Percentiles rank a stretch among this genome's conserved stretches.
These are phyloP conservation scores for Fomitopsis palustris DNA, from an alignment of 1,284 basidiomycete genomes.

Conservation along the genomic window DNA sequence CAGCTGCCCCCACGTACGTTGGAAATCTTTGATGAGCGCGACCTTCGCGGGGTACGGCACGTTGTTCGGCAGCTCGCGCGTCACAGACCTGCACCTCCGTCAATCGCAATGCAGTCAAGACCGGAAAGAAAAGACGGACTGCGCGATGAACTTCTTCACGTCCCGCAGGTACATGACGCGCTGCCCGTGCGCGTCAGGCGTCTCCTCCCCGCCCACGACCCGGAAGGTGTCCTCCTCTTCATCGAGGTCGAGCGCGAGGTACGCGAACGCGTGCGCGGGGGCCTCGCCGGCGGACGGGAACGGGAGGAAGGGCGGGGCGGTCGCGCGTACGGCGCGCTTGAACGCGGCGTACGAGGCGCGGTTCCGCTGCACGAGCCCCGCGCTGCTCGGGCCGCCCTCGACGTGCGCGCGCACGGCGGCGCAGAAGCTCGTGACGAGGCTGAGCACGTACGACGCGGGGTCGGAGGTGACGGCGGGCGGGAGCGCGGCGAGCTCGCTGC, in stretches of 20 bases:
- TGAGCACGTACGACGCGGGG: slow-evolving; percentile 43
- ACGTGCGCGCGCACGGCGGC: slow-evolving; percentile 33
- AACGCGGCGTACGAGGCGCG: slow-evolving; percentile 31
- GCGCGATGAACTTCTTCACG: slow-evolving; percentile 18
- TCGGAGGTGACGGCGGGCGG: slow-evolving; percentile 39
- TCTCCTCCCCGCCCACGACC: not conserved
- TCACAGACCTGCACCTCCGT: slow-evolving; percentile 32
- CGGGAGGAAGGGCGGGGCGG: slow-evolving; percentile 7
- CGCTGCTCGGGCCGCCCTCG: slow-evolving; percentile 30
- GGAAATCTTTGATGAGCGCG: slow-evolving; percentile 39
- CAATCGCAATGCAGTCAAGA: not conserved
- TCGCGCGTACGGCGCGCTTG: slow-evolving; percentile 31
- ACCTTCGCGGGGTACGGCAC: slow-evolving; percentile 49
- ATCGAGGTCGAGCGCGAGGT: slow-evolving; percentile 1
- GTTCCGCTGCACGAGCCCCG: slow-evolving; percentile 35
- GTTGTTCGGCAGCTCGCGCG: slow-evolving; percentile 50
- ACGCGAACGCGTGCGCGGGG: not conserved
- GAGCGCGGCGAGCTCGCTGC: slow-evolving; percentile 34
- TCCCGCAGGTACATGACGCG: slow-evolving; percentile 18
- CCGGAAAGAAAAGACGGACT: slow-evolving; percentile 8
- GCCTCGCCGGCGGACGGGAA: slow-evolving; percentile 1
- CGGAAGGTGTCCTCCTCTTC: slow-evolving; percentile 6
- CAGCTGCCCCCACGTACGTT: slow-evolving; percentile 37
- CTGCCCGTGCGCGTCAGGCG: no score
- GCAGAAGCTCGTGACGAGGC: slow-evolving; percentile 43